Evolutionary conservation across 202 grass and related monocot species (phyloP), one percentile per base, ranked within the genome.

Genomic region (Schoenoplectus triqueter): DNA sequence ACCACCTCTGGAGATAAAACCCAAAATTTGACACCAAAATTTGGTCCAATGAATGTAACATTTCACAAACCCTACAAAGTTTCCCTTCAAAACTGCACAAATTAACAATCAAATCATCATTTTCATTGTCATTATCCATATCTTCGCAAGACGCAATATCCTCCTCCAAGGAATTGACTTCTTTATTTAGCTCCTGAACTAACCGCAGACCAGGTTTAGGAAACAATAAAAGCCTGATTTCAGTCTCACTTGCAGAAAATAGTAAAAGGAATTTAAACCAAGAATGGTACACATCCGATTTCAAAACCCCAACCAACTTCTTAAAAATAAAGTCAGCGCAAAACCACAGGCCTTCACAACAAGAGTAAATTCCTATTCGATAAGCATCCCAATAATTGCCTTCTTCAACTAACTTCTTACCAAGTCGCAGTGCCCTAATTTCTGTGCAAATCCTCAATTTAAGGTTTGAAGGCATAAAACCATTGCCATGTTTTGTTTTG

Each of bases 1-100:
- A 95, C 95, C 92, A 98, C 78, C 91, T 89, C 78, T 98, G 92
- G 83, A 98, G 90, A 86, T 87, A 86, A 68, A 90, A 89, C 7
- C 86, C 75, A 54, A 13, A n/a, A 74, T 87, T 83, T 66, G 87
- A 73, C 66, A 62, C 41, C 85, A 95, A 87, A 82, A 70, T 66
- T 67, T 90, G 80, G 76, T 87, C 90, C 84, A 78, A 84, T 85
- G 90, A 95, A 45, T 67, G 85, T 84, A 65, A 89, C 85, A 89
- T 92, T 52, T 84, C 64, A 79, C 86, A 87, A 89, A 98, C 80
- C 73, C n/a, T 87, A 59, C 31, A 68, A 31, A 95, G n/a, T 73
- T 95, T 89, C 86, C 84, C 73, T 88, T 82, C 86, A 62, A 42
- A 86, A 78, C 56, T 76, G 77, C 67, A 31, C 85, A 94, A 86